These are phyloP conservation scores for Nicotiana otophora DNA, from an alignment of 257 asterid genomes.

Conservation along the genomic window DNA sequence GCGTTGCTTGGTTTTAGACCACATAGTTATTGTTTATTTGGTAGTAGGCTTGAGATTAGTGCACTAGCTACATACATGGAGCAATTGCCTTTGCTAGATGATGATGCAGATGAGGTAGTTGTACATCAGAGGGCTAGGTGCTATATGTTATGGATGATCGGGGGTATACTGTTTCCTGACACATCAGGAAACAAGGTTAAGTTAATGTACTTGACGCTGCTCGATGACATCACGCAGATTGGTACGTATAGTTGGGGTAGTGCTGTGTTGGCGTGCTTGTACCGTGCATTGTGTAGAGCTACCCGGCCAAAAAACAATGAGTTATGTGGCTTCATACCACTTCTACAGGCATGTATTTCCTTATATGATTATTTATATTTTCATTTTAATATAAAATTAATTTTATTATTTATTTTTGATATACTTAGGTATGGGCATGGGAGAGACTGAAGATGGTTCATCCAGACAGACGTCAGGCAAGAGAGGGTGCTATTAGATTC, in stretches of 20 bases:
- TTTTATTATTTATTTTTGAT: no score
- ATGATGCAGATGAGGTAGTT: slow-evolving; percentile 45
- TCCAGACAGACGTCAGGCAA: slow-evolving; percentile 62
- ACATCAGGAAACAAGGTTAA: slow-evolving; percentile 81
- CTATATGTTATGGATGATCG: slow-evolving; percentile 69
- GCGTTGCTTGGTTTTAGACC: slow-evolving; percentile 69
- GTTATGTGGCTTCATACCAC: slow-evolving; percentile 49
- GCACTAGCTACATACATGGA: slow-evolving; percentile 63
- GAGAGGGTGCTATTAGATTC: slow-evolving; percentile 58
- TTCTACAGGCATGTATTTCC: slow-evolving; percentile 36
- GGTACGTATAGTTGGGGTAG: slow-evolving; percentile 73
- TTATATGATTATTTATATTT: no score
- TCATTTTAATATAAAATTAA: no score
- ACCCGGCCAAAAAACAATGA: slow-evolving; percentile 70
- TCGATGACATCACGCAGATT: slow-evolving; percentile 63
- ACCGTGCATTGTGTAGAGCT: slow-evolving; percentile 78
- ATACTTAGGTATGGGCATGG: slow-evolving; percentile 19
- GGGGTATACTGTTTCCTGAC: slow-evolving; percentile 68
- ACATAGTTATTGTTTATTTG: slow-evolving; percentile 57
- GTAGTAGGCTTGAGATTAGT: slow-evolving; percentile 68
- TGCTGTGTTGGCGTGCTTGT: slow-evolving; percentile 65
- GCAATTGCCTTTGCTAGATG: slow-evolving; percentile 46
- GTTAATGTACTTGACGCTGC: slow-evolving; percentile 71
- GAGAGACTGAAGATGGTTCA: slow-evolving; percentile 15
- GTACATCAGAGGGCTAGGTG: slow-evolving; percentile 64